Evolutionary conservation across 345 rosid species (phyloP).

Genomic region (Nephelium lappaceum): DNA sequence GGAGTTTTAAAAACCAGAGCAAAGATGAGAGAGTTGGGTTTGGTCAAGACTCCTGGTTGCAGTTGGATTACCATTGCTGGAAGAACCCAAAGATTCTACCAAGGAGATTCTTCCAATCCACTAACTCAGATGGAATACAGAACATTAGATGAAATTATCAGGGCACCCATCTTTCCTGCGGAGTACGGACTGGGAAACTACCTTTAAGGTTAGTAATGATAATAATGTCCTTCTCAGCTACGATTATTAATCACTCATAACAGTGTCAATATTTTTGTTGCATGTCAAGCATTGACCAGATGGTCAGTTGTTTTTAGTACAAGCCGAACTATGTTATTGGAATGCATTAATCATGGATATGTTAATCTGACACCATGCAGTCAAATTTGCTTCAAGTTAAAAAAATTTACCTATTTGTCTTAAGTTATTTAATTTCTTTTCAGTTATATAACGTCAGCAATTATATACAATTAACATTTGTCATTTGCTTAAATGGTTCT

Average conservation of each 20-base stretch:
- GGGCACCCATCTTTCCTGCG: constrained; percentile 2
- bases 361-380: not conserved
- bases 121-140: constrained; percentile 6
- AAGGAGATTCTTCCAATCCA: constrained; percentile 25
- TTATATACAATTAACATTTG: not conserved
- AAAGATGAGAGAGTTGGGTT: constrained; percentile 27
- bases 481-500: too few relatives aligned
- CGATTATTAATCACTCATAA: not conserved
- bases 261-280: not conserved
- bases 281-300: too few relatives aligned
- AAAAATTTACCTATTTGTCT: not conserved
- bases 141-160: constrained; percentile 16
- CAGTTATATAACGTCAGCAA: not conserved
- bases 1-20: constrained; percentile 16
- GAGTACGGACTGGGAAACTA: not conserved
- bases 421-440: not conserved
- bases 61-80: constrained; percentile 29
- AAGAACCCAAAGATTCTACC: constrained; percentile 23
- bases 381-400: not conserved
- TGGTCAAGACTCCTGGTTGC: constrained; percentile 28
- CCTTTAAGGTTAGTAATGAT: not conserved
- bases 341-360: not conserved
- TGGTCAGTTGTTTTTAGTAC: too few relatives aligned
- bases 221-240: not conserved
- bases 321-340: too few relatives aligned